Conservation (phyloP, 2,329 filamentous ascomycete genomes). For the Didymella lethalis region DNA sequence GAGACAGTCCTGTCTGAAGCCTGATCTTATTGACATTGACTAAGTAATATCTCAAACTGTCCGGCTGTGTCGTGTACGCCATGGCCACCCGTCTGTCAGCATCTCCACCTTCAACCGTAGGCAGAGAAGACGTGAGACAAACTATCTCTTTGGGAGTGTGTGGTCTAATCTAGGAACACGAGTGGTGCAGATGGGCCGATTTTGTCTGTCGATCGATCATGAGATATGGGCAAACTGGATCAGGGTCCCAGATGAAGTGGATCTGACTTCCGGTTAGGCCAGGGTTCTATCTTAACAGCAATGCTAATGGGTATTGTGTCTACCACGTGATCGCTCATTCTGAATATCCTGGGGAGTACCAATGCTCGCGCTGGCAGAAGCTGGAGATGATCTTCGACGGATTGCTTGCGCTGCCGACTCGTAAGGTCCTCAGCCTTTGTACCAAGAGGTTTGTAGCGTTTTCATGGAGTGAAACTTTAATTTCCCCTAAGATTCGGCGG, state of each 20-base stretch:
- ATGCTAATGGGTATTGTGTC: background rate
- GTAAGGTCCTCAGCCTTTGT: background rate
- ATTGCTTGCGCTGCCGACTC: background rate
- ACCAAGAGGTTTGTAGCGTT: conserved; percentile 2
- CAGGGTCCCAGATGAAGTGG: conserved; percentile 3
- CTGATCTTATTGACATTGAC: background rate
- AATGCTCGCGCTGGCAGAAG: background rate
- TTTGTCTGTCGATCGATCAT: conserved; percentile 11
- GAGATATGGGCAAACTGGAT: conserved; percentile 5
- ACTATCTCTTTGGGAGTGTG: background rate
- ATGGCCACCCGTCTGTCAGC: background rate
- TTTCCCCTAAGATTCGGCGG: conserved; percentile 23
- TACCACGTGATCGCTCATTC: conserved; percentile 1
- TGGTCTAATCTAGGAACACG: background rate
- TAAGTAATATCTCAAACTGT: background rate
- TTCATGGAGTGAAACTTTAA: conserved; percentile 14
- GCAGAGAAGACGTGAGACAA: background rate
- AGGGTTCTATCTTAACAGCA: conserved; percentile 4
- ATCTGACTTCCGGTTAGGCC: background rate
- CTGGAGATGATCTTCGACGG: background rate
- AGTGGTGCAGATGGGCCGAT: conserved; percentile 5
- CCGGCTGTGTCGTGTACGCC: background rate
- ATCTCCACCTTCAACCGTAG: background rate
- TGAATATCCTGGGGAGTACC: background rate
- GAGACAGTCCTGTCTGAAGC: background rate